A percentile compares a stretch with the other conserved stretches of the same genome.
These are phyloP conservation scores for Aspergillus calidoustus DNA, from an alignment of 2,329 filamentous ascomycete species.

Conservation along the genomic window DNA sequence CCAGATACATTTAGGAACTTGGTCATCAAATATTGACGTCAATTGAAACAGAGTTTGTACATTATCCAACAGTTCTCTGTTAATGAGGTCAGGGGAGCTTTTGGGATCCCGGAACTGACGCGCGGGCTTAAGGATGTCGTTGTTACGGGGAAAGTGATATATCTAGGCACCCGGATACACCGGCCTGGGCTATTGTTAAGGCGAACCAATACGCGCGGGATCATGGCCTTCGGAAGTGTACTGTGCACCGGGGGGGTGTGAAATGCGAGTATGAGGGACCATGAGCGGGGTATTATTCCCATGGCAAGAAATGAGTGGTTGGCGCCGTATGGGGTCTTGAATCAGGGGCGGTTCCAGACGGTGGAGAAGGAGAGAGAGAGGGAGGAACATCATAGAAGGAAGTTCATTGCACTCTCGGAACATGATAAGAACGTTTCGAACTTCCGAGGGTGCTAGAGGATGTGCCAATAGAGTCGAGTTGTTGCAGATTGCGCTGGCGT, in stretches of 20 bases:
- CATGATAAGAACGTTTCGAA: slow-evolving; percentile 21
- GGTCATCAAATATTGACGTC: background rate
- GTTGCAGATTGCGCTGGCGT: slow-evolving; percentile 47
- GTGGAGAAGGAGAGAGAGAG: slow-evolving; percentile 36
- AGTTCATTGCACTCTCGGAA: slow-evolving; percentile 17
- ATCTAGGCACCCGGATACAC: slow-evolving; percentile 32
- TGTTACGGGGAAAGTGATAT: slow-evolving; percentile 31
- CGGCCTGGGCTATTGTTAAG: slow-evolving; percentile 64
- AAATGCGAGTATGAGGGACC: slow-evolving; percentile 65
- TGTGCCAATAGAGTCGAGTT: slow-evolving; percentile 9
- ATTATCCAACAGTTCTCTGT: slow-evolving; percentile 53
- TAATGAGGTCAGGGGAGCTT: too few relatives aligned
- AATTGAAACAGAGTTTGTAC: background rate
- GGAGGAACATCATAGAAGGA: slow-evolving; percentile 27
- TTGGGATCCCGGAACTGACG: slow-evolving; percentile 67
- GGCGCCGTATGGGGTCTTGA: slow-evolving; percentile 53
- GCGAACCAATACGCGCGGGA: slow-evolving; percentile 65
- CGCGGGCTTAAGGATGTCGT: slow-evolving; percentile 67
- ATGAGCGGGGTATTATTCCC: slow-evolving; percentile 71
- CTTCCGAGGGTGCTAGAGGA: slow-evolving; percentile 15
- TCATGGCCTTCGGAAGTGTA: slow-evolving; percentile 72
- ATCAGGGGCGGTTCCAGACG: slow-evolving; percentile 46
- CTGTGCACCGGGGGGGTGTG: too few relatives aligned
- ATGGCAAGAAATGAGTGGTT: slow-evolving; percentile 65
- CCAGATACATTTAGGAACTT: background rate